Evolutionary conservation across 2,329 filamentous ascomycete genomes (phyloP), one percentile per base, ranked within the genome.

Genomic region (Monilinia laxa): DNA sequence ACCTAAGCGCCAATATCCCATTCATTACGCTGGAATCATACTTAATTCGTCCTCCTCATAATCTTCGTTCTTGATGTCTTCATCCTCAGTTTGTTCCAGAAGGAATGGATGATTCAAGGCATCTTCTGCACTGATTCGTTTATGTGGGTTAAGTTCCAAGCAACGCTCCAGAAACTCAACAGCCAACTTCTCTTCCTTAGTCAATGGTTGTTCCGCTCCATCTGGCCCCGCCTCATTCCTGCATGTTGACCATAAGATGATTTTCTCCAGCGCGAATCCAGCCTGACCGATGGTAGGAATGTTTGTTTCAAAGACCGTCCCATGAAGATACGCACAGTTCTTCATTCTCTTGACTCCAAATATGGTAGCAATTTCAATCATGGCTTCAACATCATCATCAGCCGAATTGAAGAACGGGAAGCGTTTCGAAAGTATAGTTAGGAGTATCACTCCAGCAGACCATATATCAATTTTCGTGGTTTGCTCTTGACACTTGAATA

Each of bases 331-430:
- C 0, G 92, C 92, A 3, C 90, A 91, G 45, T 86, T 82, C 75
- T 90, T 91, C 94, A 99, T 98, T 67, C 89, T 87, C 75, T 86
- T 88, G 53, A 84, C 84, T 60, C 95, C 95, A 77, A 98, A 97
- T 68, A 99, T 96, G 67, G 92, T 96, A 47, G 93, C 91, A 71
- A 99, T 96, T 78, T 99, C 95, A 72, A 99, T 94, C 85, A 97
- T 90, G 62, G 95, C 95, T 76, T 99, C 95, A 58, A 99, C 90
- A 74, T 99, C 95, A 74, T 99, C 95, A 77, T 99, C 95, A n/a
- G 93, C 90, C 56, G 92, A 96, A 79, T 99, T 97, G 83, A 99
- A 99, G 79, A 99, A 99, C 1, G 95, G 95, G 74, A 99, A 99
- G 4, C 95, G 88, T 66, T 90, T 90, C 52, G 91, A 94, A 18